A percentile compares a stretch with the other conserved stretches of the same genome.
Evolutionary conservation across 2,329 filamentous ascomycete genomes (phyloP).

Genomic region (Aspergillus sergii): DNA sequence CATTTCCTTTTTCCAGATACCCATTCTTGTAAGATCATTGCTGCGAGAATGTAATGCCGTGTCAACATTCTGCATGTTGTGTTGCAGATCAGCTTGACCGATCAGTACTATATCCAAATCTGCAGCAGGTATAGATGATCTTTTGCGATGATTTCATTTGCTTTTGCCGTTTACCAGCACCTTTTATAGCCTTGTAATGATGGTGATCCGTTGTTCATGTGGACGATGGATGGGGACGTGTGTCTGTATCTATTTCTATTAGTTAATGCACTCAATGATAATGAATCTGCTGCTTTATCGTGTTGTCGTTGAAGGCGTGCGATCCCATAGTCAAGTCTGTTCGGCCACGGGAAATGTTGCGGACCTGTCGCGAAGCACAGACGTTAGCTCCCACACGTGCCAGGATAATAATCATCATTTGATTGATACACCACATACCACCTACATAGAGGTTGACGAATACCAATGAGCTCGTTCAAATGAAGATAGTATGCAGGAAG

Average conservation of each 20-base stretch:
- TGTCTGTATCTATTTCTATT: conserved; percentile 14
- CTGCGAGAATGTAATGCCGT: conserved; percentile 10
- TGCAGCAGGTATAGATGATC: conserved; percentile 15
- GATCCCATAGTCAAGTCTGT: background rate
- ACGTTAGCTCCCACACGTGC: background rate
- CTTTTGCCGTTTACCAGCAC: conserved; percentile 4
- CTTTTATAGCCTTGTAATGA: conserved; percentile 13
- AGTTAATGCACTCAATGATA: conserved; percentile 6
- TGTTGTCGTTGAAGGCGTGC: background rate
- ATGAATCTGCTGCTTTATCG: background rate
- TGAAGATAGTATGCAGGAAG: background rate
- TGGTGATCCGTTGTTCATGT: conserved; percentile 8
- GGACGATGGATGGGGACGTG: conserved; percentile 4
- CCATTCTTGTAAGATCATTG: conserved; percentile 29
- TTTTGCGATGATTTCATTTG: conserved; percentile 10
- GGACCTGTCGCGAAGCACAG: background rate
- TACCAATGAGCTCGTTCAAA: background rate
- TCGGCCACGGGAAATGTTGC: background rate
- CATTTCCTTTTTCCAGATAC: conserved; percentile 37
- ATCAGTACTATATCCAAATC: background rate
- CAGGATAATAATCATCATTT: background rate
- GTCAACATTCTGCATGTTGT: background rate
- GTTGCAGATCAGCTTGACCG: background rate
- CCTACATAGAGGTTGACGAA: background rate
- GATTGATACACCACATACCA: background rate